phyloP scores from a whole-genome alignment of 495 filamentous ascomycete species.

The Hypoxylon lenormandii region DNA sequence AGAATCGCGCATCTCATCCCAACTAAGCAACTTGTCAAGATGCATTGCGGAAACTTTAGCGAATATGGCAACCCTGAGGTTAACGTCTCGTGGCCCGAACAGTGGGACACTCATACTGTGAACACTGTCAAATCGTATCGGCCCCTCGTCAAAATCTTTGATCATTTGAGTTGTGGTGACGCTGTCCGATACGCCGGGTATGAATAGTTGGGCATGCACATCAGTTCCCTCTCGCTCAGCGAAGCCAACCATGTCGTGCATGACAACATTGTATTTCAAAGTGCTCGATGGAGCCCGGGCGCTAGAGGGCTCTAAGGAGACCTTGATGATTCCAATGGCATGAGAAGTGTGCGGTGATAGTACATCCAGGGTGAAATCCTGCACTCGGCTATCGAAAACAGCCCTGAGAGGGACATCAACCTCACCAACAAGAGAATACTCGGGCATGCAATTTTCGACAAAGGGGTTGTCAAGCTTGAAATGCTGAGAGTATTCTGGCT shows the following conservation, averaged over 20 bases:
- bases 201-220: conserved; percentile 94
- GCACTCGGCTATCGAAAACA: conserved; percentile 93
- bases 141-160: conserved; percentile 92
- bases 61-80: conserved; percentile 90
- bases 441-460: conserved; percentile 85
- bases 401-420: conserved; percentile 92
- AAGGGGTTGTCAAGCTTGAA: conserved; percentile 86
- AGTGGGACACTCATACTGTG: conserved; percentile 99
- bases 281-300: conserved; percentile 92
- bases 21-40: conserved; percentile 95
- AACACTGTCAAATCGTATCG: conserved; percentile 93
- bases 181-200: conserved; percentile 91
- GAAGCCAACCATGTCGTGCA: conserved; percentile 97
- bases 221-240: conserved; percentile 95
- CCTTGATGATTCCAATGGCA: conserved; percentile 86
- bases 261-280: conserved; percentile 97
- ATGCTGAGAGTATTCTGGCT: conserved; percentile 90
- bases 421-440: conserved; percentile 93
- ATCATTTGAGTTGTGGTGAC: conserved; percentile 96
- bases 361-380: conserved; percentile 91
- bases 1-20: conserved; percentile 96
- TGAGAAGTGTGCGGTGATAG: conserved; percentile 90
- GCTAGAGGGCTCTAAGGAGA: conserved; percentile 92
- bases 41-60: conserved; percentile 92
- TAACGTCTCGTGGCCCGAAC: conserved; percentile 77